These are phyloP conservation scores for Pezicula neosporulosa DNA, from an alignment of 2,329 filamentous ascomycete genomes.

Conservation along the genomic window DNA sequence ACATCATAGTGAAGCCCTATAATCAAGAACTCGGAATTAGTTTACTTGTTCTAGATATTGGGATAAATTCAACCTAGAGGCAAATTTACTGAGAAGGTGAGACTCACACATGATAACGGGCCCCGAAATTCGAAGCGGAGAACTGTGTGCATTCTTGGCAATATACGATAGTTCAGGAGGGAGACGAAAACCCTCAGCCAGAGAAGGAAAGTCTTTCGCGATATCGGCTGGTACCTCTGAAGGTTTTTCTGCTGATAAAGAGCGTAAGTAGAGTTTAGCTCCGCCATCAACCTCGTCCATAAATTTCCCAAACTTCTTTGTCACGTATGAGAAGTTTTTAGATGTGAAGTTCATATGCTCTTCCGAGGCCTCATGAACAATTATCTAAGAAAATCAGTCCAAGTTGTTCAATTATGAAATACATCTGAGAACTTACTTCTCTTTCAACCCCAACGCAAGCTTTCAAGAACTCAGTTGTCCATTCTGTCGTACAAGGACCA, in stretches of 20 bases:
- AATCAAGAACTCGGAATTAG: no score
- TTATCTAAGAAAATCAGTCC: slow-evolving; percentile 45
- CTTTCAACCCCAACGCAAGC: slow-evolving; percentile 57
- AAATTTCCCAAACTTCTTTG: slow-evolving; percentile 64
- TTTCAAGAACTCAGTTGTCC: slow-evolving; percentile 68
- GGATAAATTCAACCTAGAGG: no score
- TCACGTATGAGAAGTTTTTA: slow-evolving; percentile 80
- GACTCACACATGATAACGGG: slow-evolving; percentile 69
- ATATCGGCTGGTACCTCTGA: slow-evolving; percentile 68
- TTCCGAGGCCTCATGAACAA: slow-evolving; percentile 67
- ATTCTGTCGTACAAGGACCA: slow-evolving; percentile 62
- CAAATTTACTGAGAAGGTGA: no score
- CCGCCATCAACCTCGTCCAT: slow-evolving; percentile 56
- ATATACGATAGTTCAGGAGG: slow-evolving; percentile 59
- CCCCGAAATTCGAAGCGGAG: slow-evolving; percentile 75
- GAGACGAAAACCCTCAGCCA: slow-evolving; percentile 68
- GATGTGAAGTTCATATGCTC: slow-evolving; percentile 74
- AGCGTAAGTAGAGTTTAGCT: slow-evolving; percentile 70
- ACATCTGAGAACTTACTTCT: slow-evolving; percentile 41
- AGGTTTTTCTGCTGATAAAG: slow-evolving; percentile 67
- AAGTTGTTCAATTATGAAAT: neutral
- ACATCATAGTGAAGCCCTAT: slow-evolving; percentile 75
- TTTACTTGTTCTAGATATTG: no score
- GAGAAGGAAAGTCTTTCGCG: slow-evolving; percentile 64
- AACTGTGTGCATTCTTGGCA: slow-evolving; percentile 66